Evolutionary conservation across 1,284 basidiomycete species (phyloP).

Genomic region (Heterobasidion annosum): DNA sequence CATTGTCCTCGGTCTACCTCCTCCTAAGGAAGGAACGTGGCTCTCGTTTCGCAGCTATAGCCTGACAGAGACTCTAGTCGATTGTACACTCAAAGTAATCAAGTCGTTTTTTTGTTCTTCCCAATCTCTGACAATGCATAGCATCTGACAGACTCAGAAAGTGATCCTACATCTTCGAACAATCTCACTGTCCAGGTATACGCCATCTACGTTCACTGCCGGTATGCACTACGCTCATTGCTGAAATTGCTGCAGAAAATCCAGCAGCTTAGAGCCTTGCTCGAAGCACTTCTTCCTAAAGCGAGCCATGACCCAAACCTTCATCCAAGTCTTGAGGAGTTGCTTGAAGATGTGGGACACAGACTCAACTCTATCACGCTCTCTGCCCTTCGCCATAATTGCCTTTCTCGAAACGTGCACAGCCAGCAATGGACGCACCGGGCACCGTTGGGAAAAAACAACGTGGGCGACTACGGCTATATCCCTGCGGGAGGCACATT

Average conservation of each 20-base stretch:
- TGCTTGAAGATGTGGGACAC: slow-evolving; percentile 19
- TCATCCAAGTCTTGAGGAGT: slow-evolving; percentile 15
- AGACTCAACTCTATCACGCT: slow-evolving; percentile 16
- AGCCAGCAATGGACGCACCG: slow-evolving; percentile 30
- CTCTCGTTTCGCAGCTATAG: slow-evolving; percentile 32
- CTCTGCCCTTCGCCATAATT: slow-evolving; percentile 27
- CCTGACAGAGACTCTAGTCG: slow-evolving; percentile 31
- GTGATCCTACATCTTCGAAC: no score
- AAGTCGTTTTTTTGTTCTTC: no score
- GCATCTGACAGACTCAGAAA: no score
- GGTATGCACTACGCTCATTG: slow-evolving; percentile 1
- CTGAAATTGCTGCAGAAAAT: slow-evolving; percentile 12
- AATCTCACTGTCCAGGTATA: no score
- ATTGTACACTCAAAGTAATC: slow-evolving; percentile 26
- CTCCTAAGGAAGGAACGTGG: slow-evolving; percentile 26
- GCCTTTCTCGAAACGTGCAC: slow-evolving; percentile 25
- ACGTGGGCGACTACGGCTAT: slow-evolving; percentile 37
- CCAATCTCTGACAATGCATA: no score
- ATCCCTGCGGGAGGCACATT: slow-evolving; percentile 19
- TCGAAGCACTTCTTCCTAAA: slow-evolving; percentile 29
- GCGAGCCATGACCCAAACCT: slow-evolving; percentile 21
- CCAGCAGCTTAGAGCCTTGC: slow-evolving; percentile 21
- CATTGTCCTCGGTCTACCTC: slow-evolving; percentile 39
- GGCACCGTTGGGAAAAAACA: slow-evolving; percentile 30
- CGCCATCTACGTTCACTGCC: background rate